These are phyloP conservation scores for Cadophora sp. DNA, from an alignment of 2,329 filamentous ascomycete species.

Conservation along the genomic window DNA sequence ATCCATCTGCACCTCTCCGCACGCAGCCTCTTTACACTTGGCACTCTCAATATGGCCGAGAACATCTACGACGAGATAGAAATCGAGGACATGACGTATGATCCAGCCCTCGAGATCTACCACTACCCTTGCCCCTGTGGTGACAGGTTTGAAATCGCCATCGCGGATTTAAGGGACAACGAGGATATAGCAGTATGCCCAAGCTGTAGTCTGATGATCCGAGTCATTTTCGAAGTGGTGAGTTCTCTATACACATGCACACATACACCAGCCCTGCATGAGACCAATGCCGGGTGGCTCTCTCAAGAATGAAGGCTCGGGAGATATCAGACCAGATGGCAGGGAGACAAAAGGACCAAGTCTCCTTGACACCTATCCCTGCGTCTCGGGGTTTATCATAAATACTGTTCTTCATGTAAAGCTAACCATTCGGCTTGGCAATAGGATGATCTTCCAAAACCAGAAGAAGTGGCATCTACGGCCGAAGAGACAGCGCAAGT, in stretches of 20 bases:
- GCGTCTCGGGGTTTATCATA: too few species aligned
- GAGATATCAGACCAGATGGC: background rate
- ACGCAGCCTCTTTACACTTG: constrained; percentile 5
- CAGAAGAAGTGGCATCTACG: constrained; percentile 31
- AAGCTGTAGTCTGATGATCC: constrained; percentile 95
- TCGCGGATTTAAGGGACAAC: constrained; percentile 84
- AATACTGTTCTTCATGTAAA: background rate
- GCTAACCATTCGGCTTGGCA: constrained; percentile 5
- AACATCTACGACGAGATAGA: constrained; percentile 97
- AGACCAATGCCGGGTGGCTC: background rate
- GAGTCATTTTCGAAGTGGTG: constrained; percentile 90
- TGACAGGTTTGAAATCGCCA: constrained; percentile 90
- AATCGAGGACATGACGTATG: constrained; percentile 97
- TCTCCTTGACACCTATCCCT: background rate
- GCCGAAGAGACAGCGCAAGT: constrained; percentile 25
- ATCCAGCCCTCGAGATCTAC: constrained; percentile 83
- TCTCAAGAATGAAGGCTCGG: background rate
- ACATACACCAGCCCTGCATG: background rate
- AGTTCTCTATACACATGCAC: constrained; percentile 40
- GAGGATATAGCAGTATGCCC: constrained; percentile 97
- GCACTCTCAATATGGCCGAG: constrained; percentile 53
- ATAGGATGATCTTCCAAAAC: constrained; percentile 59
- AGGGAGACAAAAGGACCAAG: background rate
- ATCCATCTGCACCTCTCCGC: constrained; percentile 5
- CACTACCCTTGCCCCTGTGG: constrained; percentile 97